phyloP scores from a whole-genome alignment of 202 grass and related monocot genomes.

The Zizania palustris region DNA sequence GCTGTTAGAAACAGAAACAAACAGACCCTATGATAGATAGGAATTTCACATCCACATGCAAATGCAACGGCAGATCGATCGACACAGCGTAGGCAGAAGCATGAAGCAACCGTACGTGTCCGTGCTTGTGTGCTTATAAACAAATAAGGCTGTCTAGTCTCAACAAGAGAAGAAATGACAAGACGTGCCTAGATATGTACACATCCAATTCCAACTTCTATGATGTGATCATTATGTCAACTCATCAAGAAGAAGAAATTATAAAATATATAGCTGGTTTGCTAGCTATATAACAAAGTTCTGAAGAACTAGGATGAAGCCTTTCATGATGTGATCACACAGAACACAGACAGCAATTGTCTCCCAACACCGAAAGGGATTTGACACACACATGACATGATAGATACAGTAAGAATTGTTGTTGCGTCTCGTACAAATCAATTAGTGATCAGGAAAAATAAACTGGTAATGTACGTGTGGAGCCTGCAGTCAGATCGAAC shows the following conservation, averaged over 20 bases:
- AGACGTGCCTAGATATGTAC: neutral
- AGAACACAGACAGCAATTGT: neutral
- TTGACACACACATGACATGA: no score
- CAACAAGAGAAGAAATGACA: neutral
- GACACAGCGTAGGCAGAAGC: neutral
- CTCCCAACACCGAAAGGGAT: neutral
- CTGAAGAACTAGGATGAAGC: neutral
- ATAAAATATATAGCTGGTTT: neutral
- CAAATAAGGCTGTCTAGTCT: neutral
- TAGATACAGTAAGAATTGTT: neutral
- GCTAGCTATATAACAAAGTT: neutral
- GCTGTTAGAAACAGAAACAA: no score
- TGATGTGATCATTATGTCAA: neutral
- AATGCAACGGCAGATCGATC: neutral
- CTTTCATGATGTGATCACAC: conserved; percentile 12
- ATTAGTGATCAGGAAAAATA: neutral
- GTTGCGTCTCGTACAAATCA: neutral
- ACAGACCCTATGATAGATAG: no score
- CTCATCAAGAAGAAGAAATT: neutral
- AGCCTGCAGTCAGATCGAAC: no score
- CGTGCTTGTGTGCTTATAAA: neutral
- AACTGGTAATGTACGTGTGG: neutral
- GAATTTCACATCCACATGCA: neutral
- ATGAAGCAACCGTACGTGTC: neutral
- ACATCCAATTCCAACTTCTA: neutral